Conservation (phyloP, 306 rosid genomes). For the Luffa aegyptiaca region DNA sequence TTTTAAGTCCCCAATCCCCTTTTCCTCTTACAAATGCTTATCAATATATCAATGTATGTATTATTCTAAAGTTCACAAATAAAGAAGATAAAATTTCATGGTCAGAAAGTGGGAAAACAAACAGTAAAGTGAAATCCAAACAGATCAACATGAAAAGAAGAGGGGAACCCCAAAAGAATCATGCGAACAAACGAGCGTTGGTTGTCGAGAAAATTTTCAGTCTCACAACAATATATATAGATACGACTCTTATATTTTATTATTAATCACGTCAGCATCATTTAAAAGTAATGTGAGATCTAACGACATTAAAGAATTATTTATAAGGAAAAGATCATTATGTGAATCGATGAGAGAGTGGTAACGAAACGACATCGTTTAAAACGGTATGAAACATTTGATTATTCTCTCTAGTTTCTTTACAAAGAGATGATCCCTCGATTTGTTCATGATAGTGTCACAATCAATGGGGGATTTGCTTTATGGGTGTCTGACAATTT, state of each 20-base stretch:
- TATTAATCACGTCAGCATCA: too few species aligned
- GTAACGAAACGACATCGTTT: background rate
- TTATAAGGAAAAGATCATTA: too few species aligned
- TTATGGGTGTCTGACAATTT: background rate
- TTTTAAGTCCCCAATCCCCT: background rate
- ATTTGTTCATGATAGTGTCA: background rate
- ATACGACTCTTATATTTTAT: too few species aligned
- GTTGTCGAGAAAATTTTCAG: background rate
- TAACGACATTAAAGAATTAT: too few species aligned
- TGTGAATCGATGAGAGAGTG: too few species aligned
- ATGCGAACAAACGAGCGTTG: background rate
- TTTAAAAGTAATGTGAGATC: too few species aligned
- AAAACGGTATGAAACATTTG: background rate
- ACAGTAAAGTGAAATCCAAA: conserved; percentile 10
- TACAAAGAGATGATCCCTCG: background rate
- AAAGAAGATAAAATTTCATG: background rate
- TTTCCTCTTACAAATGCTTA: background rate
- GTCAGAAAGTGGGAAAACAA: conserved; percentile 7
- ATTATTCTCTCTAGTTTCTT: background rate
- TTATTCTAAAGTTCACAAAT: background rate
- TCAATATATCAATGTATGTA: background rate
- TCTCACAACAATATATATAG: too few species aligned
- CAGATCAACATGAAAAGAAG: background rate
- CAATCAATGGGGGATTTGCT: background rate
- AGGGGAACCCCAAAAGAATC: background rate